Evolutionary conservation across 305 asterid species (phyloP), one percentile per base, ranked within the genome.

Genomic region (Plantago coronopus): DNA sequence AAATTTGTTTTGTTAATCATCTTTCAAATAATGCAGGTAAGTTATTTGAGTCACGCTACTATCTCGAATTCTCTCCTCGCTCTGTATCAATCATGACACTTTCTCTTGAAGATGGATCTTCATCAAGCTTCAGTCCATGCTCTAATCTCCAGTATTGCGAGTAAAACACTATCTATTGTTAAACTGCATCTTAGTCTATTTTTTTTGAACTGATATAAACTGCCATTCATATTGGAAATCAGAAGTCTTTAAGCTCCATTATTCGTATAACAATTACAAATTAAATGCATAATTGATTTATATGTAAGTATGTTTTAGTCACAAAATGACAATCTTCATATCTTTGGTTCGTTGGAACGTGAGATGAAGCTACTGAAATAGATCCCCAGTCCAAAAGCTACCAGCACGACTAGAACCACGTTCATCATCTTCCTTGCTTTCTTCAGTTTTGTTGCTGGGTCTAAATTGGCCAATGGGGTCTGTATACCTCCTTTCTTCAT

Each of bases 341-440:
- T 56, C 40, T 68, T 68, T 19, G 66, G 58, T 21, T 60, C 55
- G 20, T 16, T 53, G 17, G 70, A 67, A 72, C 59, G 65, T 76
- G 73, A 69, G 13, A 62, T 44, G 58, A 65, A 47, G 4, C 53
- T 77, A 53, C 59, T 46, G 16, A 72, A 20, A 29, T 59, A 74
- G 46, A 72, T 34, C 8, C 79, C 86, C 10, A 80, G 65, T 22
- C 59, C 79, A 48, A 77, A 62, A 37, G 69, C 86, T 51, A 70
- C 44, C 17, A 77, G 55, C 63, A 70, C 43, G 15, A 50, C 48
- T 68, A 74, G 25, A 60, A 57, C 64, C 62, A 47, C 68, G 13
- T n/a, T 25, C 68, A 70, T 37, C 62, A 29, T 68, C 54, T 65
- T 58, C 72, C 76, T 66, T 53, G 66, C 67, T 70, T 50, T 69